Evolutionary conservation across 2,329 filamentous ascomycete species (phyloP).

Genomic region (Penicillium sp.): DNA sequence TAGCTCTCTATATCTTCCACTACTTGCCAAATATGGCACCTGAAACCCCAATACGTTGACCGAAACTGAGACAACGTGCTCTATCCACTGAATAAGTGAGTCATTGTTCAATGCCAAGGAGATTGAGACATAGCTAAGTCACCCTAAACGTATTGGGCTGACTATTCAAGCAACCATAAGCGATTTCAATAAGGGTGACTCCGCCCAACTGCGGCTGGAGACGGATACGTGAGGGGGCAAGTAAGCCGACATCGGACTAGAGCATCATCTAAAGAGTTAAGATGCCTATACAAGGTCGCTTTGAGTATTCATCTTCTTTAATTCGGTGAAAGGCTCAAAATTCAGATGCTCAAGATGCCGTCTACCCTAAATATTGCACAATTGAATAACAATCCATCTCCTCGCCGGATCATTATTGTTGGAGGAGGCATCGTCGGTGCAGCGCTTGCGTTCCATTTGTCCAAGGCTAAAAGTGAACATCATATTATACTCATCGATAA

Average conservation of each 20-base stretch:
- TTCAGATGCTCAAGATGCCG: not conserved
- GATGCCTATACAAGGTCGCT: not conserved
- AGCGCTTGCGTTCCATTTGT: constrained; percentile 33
- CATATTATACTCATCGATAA: constrained; percentile 28
- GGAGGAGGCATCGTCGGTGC: constrained; percentile 38
- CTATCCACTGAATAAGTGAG: no score
- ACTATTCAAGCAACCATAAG: no score
- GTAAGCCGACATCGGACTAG: not conserved
- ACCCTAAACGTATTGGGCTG: no score
- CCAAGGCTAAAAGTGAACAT: constrained; percentile 7
- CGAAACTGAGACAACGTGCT: no score
- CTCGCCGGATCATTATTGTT: constrained; percentile 19
- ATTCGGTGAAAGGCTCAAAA: not conserved
- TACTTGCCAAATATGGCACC: no score
- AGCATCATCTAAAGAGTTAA: not conserved
- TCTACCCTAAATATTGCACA: not conserved
- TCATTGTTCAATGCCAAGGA: no score
- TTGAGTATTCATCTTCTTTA: not conserved
- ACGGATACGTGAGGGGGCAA: not conserved
- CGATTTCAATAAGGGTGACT: no score
- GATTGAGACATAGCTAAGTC: no score
- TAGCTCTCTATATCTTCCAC: no score
- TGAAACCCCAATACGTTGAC: no score
- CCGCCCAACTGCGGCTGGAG: not conserved
- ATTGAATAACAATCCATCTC: constrained; percentile 6